Percentiles rank a stretch among this genome's conserved stretches.
phyloP scores from a whole-genome alignment of 164 flowering plant species.

The Chimonanthus salicifolius region DNA sequence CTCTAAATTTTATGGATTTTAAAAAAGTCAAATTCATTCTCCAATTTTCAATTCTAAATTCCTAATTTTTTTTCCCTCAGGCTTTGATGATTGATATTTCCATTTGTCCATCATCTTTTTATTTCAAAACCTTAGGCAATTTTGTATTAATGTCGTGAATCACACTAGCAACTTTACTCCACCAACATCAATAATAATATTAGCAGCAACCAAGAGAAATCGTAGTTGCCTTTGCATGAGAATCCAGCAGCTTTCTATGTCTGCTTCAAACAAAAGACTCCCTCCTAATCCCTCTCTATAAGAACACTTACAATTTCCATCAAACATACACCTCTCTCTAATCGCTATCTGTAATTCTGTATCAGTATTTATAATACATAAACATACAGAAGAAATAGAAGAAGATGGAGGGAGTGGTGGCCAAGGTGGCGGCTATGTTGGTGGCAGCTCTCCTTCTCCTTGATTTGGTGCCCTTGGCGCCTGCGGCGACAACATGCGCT shows the following conservation, averaged over 20 bases:
- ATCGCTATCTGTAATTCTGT: not conserved
- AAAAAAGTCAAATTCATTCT: no score
- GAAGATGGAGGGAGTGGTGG: not conserved
- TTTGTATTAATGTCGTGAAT: not conserved
- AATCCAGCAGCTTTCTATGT: not conserved
- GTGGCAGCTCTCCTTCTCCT: not conserved
- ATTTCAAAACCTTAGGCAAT: no score
- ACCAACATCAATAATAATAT: not conserved
- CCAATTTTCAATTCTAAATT: no score
- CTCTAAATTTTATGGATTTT: no score
- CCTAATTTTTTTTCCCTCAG: no score
- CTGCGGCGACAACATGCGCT: not conserved
- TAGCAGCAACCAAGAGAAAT: not conserved
- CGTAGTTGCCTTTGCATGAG: not conserved
- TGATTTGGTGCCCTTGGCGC: not conserved
- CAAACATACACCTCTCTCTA: not conserved
- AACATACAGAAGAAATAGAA: not conserved
- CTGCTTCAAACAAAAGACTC: not conserved
- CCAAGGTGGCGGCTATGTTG: not conserved
- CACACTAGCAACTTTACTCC: not conserved
- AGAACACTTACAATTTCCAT: not conserved
- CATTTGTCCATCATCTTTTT: no score
- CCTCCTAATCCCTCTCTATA: not conserved
- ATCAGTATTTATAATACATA: not conserved
- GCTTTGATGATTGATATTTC: no score